Percentiles rank a stretch among this genome's conserved stretches.
Evolutionary conservation across 768 basidiomycete genomes (phyloP).

Genomic region (Hygrocybe punicea): DNA sequence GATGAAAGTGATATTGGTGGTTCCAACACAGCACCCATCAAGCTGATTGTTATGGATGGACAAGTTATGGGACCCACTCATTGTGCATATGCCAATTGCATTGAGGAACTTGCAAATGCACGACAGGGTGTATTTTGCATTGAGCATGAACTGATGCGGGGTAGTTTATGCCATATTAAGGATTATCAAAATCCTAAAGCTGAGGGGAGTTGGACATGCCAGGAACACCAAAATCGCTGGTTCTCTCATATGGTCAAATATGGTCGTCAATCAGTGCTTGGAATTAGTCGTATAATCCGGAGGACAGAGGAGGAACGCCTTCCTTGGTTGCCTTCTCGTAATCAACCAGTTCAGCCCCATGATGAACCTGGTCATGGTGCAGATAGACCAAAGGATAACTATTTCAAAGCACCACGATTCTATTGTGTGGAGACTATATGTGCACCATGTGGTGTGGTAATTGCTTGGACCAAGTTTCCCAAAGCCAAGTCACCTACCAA

Average conservation of each 20-base stretch:
- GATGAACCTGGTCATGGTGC: constrained; percentile 13
- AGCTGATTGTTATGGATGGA: constrained; percentile 14
- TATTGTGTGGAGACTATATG: not conserved
- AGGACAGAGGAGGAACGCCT: constrained; percentile 1
- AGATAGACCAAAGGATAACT: constrained; percentile 4
- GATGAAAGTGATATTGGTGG: not conserved
- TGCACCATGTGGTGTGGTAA: constrained; percentile 11
- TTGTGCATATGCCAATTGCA: constrained; percentile 11
- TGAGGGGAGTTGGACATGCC: not conserved
- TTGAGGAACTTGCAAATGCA: constrained; percentile 1
- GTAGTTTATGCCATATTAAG: constrained; percentile 6
- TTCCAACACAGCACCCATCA: not conserved
- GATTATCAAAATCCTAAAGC: not conserved
- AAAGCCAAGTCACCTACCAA: constrained; percentile 25
- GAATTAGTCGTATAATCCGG: not conserved
- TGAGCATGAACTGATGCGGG: constrained; percentile 1
- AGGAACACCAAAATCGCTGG: constrained; percentile 4
- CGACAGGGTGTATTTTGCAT: constrained; percentile 2
- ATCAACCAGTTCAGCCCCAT: not conserved
- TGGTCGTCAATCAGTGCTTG: not conserved
- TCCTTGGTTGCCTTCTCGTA: constrained; percentile 1
- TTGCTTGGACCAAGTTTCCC: constrained; percentile 30
- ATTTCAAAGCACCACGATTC: not conserved
- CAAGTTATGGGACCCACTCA: constrained; percentile 14
- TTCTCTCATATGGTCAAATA: not conserved